A percentile compares a stretch with the other conserved stretches of the same genome.
Evolutionary conservation across 1,284 basidiomycete species (phyloP).

Genomic region (Apiotrichum porosum): DNA sequence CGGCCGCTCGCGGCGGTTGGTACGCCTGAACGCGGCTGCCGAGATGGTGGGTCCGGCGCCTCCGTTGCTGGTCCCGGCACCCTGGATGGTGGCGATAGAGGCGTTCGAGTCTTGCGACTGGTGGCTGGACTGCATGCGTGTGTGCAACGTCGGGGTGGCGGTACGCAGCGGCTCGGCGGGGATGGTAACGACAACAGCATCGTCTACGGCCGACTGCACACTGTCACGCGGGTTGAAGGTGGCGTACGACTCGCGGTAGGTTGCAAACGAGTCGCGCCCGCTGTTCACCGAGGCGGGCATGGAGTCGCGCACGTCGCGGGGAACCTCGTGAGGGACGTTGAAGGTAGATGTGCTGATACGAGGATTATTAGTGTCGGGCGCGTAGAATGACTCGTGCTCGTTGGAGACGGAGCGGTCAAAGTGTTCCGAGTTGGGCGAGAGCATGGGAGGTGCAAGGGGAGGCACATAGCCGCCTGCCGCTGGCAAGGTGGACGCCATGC

Average conservation of each 20-base stretch:
- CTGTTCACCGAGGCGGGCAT: too few species aligned
- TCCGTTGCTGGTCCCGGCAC: not conserved
- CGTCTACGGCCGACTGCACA: not conserved
- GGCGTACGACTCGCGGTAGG: not conserved
- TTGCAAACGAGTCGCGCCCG: not conserved
- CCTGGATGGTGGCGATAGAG: not conserved
- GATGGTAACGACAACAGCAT: conserved; percentile 4
- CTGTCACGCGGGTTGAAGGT: not conserved
- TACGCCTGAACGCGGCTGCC: conserved; percentile 7
- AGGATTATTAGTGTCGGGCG: not conserved
- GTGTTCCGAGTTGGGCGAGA: not conserved
- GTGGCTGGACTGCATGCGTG: not conserved
- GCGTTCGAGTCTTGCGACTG: not conserved
- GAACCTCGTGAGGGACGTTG: not conserved
- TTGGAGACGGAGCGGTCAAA: not conserved
- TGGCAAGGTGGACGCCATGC: too few species aligned
- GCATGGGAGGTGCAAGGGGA: not conserved
- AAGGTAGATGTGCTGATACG: not conserved
- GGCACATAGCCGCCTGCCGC: not conserved
- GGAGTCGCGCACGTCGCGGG: too few species aligned
- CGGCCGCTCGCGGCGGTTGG: not conserved
- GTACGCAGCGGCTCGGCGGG: conserved; percentile 4
- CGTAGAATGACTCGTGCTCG: conserved; percentile 5
- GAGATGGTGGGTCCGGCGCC: not conserved
- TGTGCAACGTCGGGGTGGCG: not conserved